These are phyloP conservation scores for Arthrobotrys musiformis DNA, from an alignment of 2,329 filamentous ascomycete genomes.

Conservation along the genomic window DNA sequence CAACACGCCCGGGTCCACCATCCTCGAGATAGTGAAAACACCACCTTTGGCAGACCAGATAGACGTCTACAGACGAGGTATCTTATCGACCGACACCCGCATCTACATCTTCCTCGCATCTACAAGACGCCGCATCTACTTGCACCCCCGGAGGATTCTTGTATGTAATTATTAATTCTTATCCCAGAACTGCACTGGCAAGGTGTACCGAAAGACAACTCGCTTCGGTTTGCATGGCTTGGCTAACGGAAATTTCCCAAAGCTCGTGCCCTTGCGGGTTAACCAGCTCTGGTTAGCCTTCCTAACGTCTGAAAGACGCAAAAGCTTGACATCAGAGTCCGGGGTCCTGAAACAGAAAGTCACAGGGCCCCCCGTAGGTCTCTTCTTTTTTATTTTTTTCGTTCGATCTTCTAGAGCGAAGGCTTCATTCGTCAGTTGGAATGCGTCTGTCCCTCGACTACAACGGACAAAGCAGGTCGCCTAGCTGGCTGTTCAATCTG, in stretches of 20 bases:
- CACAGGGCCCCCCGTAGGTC: neutral
- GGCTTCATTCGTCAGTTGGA: slow-evolving; percentile 28
- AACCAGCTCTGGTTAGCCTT: slow-evolving; percentile 25
- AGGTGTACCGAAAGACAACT: slow-evolving; percentile 23
- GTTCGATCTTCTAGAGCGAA: neutral
- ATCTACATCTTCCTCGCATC: slow-evolving; percentile 23
- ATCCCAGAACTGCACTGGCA: slow-evolving; percentile 10
- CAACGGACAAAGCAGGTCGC: slow-evolving; percentile 40
- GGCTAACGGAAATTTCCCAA: slow-evolving; percentile 4
- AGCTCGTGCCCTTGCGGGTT: neutral
- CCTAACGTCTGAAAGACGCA: slow-evolving; percentile 11
- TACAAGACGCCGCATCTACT: slow-evolving; percentile 35
- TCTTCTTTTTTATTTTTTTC: neutral
- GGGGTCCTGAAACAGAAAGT: slow-evolving; percentile 46
- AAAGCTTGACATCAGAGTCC: slow-evolving; percentile 24
- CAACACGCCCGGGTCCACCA: slow-evolving; percentile 34
- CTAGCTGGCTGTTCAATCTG: slow-evolving; percentile 33
- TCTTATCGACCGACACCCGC: slow-evolving; percentile 11
- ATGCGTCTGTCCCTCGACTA: slow-evolving; percentile 8
- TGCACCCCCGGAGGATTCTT: slow-evolving; percentile 10
- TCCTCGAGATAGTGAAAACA: slow-evolving; percentile 7
- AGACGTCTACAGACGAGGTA: slow-evolving; percentile 46
- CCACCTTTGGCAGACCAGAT: slow-evolving; percentile 36
- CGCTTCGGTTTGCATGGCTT: neutral
- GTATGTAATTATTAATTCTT: neutral